Percentiles rank a stretch among this genome's conserved stretches.
phyloP scores from a whole-genome alignment of 1,139 yeast species.

The Yamadazyma songkhlaensis region DNA sequence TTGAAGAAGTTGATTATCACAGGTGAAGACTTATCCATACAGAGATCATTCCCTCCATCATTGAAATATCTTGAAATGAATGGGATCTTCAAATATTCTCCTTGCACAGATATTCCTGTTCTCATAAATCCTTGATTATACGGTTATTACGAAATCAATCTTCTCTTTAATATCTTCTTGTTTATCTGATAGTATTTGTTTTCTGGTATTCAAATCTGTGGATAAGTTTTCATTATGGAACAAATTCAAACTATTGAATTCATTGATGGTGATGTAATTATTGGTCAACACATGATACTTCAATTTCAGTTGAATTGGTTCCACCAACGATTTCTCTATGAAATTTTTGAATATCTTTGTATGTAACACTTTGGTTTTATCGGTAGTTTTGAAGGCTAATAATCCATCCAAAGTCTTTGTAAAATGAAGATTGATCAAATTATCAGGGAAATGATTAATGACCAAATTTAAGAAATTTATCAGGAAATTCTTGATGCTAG shows the following conservation, averaged over 20 bases:
- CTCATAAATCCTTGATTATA: background rate
- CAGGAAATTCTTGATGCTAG: slow-evolving; percentile 69
- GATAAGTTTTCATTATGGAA: slow-evolving; percentile 33
- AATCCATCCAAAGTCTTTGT: slow-evolving; percentile 56
- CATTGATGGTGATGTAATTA: slow-evolving; percentile 49
- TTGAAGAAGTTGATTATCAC: too few relatives aligned
- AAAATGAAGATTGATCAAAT: slow-evolving; percentile 57
- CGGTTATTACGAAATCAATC: background rate
- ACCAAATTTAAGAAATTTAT: slow-evolving; percentile 60
- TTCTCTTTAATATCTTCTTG: background rate
- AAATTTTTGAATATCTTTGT: slow-evolving; percentile 40
- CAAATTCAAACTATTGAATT: slow-evolving; percentile 52
- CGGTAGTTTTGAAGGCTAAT: slow-evolving; percentile 39
- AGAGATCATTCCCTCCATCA: too few relatives aligned
- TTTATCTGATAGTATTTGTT: slow-evolving; percentile 37
- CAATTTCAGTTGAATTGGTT: slow-evolving; percentile 1
- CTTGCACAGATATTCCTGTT: too few relatives aligned
- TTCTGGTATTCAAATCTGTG: slow-evolving; percentile 64
- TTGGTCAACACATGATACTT: slow-evolving; percentile 43
- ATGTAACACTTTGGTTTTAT: slow-evolving; percentile 18
- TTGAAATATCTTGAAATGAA: too few relatives aligned
- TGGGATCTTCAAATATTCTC: too few relatives aligned
- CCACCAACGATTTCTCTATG: slow-evolving; percentile 36
- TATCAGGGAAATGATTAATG: slow-evolving; percentile 43
- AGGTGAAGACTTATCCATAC: too few relatives aligned